A percentile compares a stretch with the other conserved stretches of the same genome.
phyloP scores from a whole-genome alignment of 305 asterid species.

The Rubia balearica region DNA sequence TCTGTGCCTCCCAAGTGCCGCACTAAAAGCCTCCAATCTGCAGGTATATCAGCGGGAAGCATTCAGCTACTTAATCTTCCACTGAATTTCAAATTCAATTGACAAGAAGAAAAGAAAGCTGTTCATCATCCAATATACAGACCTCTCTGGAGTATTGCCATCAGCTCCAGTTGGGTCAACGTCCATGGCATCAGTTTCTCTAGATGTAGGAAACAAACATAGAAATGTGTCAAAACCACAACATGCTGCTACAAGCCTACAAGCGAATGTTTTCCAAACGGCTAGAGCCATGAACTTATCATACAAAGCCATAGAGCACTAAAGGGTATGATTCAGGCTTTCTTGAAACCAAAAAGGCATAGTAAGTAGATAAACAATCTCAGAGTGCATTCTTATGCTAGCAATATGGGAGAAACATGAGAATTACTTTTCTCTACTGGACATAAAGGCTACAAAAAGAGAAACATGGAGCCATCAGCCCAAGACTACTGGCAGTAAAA shows the following conservation, averaged over 20 bases:
- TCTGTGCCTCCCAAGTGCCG: conserved; percentile 62
- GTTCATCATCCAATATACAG: conserved; percentile 6
- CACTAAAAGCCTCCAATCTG: conserved; percentile 67
- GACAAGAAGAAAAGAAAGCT: conserved; percentile 6
- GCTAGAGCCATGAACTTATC: not conserved
- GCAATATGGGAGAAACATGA: not conserved
- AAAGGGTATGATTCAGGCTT: not conserved
- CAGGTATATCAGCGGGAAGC: conserved; percentile 11
- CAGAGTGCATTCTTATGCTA: not conserved
- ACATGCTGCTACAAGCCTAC: not conserved
- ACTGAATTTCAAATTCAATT: conserved; percentile 8
- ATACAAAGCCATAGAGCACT: not conserved
- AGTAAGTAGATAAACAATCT: not conserved
- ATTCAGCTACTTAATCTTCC: conserved; percentile 13
- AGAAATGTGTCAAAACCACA: not conserved
- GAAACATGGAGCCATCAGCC: not conserved
- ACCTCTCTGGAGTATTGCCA: conserved; percentile 50
- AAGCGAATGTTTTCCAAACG: not conserved
- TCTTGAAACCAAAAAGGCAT: not conserved
- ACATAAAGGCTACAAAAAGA: not conserved
- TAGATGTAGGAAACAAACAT: conserved; percentile 21
- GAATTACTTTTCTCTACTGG: not conserved
- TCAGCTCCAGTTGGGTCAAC: conserved; percentile 52
- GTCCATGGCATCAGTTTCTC: conserved; percentile 70
- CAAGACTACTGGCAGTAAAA: not conserved